Percentiles rank a stretch among this genome's conserved stretches.
Evolutionary conservation across 78 protist genomes (phyloP).

Genomic region (Dictyostelium intermedium): DNA sequence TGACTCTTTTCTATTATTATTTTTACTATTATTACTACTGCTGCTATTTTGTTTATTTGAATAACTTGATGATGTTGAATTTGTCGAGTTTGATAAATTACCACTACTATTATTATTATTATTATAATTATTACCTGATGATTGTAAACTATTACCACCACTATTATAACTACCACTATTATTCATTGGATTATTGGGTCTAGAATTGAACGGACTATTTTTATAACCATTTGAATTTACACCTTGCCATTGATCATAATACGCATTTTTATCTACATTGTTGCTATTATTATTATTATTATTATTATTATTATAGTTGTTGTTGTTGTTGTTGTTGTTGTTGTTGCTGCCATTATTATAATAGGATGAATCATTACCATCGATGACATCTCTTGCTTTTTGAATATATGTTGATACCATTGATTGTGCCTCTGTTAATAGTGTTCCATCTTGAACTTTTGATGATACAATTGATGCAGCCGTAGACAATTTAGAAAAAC

Average conservation of each 20-base stretch:
- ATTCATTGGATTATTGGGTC: neutral
- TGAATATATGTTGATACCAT: conserved; percentile 44
- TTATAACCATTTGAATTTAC: conserved; percentile 36
- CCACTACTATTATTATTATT: conserved; percentile 5
- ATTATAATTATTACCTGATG: neutral
- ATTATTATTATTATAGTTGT: neutral
- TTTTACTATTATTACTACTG: too few relatives aligned
- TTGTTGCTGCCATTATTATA: neutral
- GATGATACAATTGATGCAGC: conserved; percentile 53
- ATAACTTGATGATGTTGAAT: neutral
- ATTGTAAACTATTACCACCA: neutral
- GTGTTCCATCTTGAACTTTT: conserved; percentile 72
- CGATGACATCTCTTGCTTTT: conserved; percentile 51
- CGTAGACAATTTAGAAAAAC: conserved; percentile 1
- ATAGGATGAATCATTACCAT: neutral
- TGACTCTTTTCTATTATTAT: neutral
- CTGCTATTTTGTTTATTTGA: neutral
- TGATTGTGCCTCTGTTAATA: conserved; percentile 24
- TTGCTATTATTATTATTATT: neutral
- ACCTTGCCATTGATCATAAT: conserved; percentile 27
- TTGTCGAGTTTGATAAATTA: neutral
- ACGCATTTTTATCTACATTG: neutral
- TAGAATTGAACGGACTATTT: conserved; percentile 50
- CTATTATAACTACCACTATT: neutral
- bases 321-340: neutral